Conservation (phyloP, 2,329 filamentous ascomycete genomes). For the Epichloe sibirici region DNA sequence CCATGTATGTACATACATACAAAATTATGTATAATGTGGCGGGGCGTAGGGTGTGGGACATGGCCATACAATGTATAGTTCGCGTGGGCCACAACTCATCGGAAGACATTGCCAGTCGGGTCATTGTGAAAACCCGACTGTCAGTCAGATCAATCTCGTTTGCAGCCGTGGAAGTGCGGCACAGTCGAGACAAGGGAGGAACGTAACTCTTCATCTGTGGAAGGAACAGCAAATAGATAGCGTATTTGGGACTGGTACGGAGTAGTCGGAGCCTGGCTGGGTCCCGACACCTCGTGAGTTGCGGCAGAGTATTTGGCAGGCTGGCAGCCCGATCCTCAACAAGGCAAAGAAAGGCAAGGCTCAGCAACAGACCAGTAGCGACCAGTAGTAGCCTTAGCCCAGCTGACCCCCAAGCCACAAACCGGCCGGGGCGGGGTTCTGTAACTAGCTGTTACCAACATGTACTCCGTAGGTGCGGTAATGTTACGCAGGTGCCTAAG, state of each 20-base stretch:
- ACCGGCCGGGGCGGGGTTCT: slow-evolving; percentile 7
- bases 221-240: not conserved
- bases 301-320: too few relatives aligned
- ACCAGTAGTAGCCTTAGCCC: not conserved
- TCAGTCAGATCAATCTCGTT: not conserved
- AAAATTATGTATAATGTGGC: too few relatives aligned
- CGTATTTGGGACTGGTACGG: not conserved
- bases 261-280: too few relatives aligned
- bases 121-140: not conserved
- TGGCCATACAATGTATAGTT: not conserved
- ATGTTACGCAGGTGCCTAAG: not conserved
- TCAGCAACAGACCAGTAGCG: slow-evolving; percentile 2
- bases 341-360: not conserved
- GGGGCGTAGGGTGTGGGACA: too few relatives aligned
- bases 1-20: too few relatives aligned
- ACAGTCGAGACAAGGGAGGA: not conserved
- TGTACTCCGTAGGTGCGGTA: too few relatives aligned
- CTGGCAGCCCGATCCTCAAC: too few relatives aligned
- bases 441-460: not conserved
- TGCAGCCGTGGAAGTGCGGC: not conserved
- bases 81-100: not conserved
- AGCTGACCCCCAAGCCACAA: slow-evolving; percentile 9
- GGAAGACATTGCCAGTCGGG: not conserved
- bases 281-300: too few relatives aligned
- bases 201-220: not conserved